Percentiles rank a stretch among this genome's conserved stretches.
Conservation (phyloP, 371 early-diverging fungal genomes). For the Mucor ambiguus region DNA sequence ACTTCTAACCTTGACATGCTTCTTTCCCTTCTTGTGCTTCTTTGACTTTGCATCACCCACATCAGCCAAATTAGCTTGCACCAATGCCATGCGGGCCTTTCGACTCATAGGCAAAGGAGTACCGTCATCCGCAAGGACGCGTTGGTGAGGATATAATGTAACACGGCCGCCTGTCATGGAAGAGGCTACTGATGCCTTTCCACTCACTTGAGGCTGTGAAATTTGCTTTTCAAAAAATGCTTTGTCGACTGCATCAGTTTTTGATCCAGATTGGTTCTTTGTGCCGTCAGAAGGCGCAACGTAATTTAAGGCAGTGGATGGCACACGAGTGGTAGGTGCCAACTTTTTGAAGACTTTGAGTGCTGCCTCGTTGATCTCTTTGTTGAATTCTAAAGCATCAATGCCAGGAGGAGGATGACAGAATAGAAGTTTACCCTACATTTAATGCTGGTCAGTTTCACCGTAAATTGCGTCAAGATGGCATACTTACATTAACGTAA, state of each 20-base stretch:
- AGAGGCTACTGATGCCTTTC: constrained; percentile 42
- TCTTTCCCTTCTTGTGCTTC: constrained; percentile 86
- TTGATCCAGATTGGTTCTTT: constrained; percentile 41
- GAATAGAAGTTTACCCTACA: constrained; percentile 84
- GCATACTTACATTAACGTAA: constrained; percentile 77
- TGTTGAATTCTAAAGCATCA: constrained; percentile 71
- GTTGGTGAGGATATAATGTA: constrained; percentile 65
- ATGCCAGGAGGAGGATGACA: constrained; percentile 82
- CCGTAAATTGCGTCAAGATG: background rate
- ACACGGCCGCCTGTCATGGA: constrained; percentile 57
- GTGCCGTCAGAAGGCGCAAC: constrained; percentile 53
- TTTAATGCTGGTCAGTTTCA: background rate
- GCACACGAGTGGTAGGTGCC: constrained; percentile 55
- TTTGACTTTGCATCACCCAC: constrained; percentile 39
- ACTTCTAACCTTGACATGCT: constrained; percentile 71
- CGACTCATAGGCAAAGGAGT: constrained; percentile 37
- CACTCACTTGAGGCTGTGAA: constrained; percentile 52
- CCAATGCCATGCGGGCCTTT: constrained; percentile 49
- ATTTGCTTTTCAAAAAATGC: constrained; percentile 65
- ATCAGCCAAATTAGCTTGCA: constrained; percentile 43
- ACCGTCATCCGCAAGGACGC: constrained; percentile 53
- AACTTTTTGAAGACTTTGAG: constrained; percentile 54
- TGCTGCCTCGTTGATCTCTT: constrained; percentile 70
- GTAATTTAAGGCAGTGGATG: constrained; percentile 57
- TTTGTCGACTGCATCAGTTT: constrained; percentile 65